A percentile compares a stretch with the other conserved stretches of the same genome.
Conservation (phyloP, 2,329 filamentous ascomycete species). For the Neonectria punicea region DNA sequence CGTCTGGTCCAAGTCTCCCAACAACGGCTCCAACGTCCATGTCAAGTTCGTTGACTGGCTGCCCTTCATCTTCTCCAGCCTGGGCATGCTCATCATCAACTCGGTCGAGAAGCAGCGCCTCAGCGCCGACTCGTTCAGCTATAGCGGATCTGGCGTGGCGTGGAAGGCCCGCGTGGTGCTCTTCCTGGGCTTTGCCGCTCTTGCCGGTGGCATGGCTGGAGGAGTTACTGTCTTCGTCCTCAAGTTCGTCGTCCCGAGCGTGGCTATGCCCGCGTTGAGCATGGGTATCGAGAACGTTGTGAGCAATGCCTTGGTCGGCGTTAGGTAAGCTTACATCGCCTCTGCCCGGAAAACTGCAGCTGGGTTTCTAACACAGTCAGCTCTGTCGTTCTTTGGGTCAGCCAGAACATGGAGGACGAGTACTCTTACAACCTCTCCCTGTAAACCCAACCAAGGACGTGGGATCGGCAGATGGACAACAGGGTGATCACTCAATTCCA, state of each 20-base stretch:
- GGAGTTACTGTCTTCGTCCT: slow-evolving; percentile 75
- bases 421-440: slow-evolving; percentile 75
- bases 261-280: slow-evolving; percentile 68
- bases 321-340: slow-evolving; percentile 57
- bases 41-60: slow-evolving; percentile 77
- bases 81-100: slow-evolving; percentile 79
- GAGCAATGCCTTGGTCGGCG: slow-evolving; percentile 70
- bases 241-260: slow-evolving; percentile 68
- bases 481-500: background rate
- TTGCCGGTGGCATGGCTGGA: slow-evolving; percentile 75
- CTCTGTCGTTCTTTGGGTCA: slow-evolving; percentile 73
- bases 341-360: background rate
- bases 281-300: slow-evolving; percentile 76
- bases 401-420: slow-evolving; percentile 79
- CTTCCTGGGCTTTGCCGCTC: slow-evolving; percentile 72
- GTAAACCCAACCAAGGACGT: slow-evolving; percentile 45
- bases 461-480: slow-evolving; percentile 13
- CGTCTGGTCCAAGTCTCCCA: slow-evolving; percentile 71
- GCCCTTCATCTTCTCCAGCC: slow-evolving; percentile 72
- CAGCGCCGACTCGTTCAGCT: slow-evolving; percentile 70
- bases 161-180: slow-evolving; percentile 76
- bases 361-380: slow-evolving; percentile 48
- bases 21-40: slow-evolving; percentile 69
- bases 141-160: slow-evolving; percentile 70
- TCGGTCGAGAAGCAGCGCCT: slow-evolving; percentile 74